These are phyloP conservation scores for Venturia asperata DNA, from an alignment of 2,329 filamentous ascomycete species.

Conservation along the genomic window DNA sequence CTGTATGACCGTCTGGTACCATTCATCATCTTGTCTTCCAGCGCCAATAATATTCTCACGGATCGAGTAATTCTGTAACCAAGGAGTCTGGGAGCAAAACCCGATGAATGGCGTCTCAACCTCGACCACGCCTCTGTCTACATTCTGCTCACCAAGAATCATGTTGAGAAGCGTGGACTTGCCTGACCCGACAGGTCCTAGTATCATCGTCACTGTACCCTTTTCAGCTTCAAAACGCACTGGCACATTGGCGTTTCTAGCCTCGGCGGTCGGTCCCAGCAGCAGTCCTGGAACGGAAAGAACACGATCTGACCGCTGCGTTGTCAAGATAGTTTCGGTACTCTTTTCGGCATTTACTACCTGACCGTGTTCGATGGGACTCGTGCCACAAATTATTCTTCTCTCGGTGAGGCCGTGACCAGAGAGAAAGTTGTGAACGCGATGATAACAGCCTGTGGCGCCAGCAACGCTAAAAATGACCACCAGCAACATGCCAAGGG, in stretches of 20 bases:
- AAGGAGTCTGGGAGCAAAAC: conserved; percentile 19
- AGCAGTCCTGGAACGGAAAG: not conserved
- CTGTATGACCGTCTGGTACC: conserved; percentile 15
- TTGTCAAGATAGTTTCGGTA: not conserved
- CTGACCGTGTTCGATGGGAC: not conserved
- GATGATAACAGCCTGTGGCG: conserved; percentile 10
- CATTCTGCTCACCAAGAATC: conserved; percentile 21
- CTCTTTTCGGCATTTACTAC: not conserved
- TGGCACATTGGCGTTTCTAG: not conserved
- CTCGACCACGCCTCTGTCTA: conserved; percentile 8
- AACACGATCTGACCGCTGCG: not conserved
- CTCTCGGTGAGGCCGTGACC: not conserved
- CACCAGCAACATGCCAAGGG: not conserved
- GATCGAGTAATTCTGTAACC: conserved; percentile 18
- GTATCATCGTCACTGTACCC: conserved; percentile 22
- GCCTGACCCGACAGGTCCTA: conserved; percentile 24
- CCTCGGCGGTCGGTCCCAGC: conserved; percentile 1
- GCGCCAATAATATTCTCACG: conserved; percentile 19
- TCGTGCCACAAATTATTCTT: not conserved
- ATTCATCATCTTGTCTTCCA: not conserved
- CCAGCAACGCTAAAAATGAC: conserved; percentile 7
- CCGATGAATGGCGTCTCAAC: not conserved
- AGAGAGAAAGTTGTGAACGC: conserved; percentile 11
- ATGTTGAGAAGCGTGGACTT: conserved; percentile 23
- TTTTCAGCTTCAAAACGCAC: conserved; percentile 5